Conservation (phyloP, 108 stramenopile genomes). For the Conticribra weissflogii region DNA sequence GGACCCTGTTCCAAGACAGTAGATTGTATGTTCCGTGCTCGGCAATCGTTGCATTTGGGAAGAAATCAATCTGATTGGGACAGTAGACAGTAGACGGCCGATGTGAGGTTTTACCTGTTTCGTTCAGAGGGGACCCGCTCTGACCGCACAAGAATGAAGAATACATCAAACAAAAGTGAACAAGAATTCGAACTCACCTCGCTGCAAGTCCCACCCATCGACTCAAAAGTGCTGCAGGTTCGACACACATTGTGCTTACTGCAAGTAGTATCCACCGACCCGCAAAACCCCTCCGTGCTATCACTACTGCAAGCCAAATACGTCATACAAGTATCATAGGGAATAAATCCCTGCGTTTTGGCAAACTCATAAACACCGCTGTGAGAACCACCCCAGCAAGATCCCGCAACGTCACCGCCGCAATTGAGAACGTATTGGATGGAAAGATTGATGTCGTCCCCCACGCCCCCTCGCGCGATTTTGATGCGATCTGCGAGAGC, state of each 20-base stretch:
- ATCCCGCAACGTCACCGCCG: slow-evolving; percentile 60
- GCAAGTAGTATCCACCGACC: slow-evolving; percentile 71
- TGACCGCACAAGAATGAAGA: no score
- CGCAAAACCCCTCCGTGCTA: slow-evolving; percentile 78
- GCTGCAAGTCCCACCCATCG: slow-evolving; percentile 33
- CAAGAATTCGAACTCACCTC: slow-evolving; percentile 18
- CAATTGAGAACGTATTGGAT: slow-evolving; percentile 89
- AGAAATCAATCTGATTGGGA: slow-evolving; percentile 50
- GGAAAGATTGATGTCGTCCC: slow-evolving; percentile 65
- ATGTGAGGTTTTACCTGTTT: slow-evolving; percentile 1
- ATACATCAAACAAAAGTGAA: slow-evolving; percentile 4
- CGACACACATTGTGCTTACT: slow-evolving; percentile 69
- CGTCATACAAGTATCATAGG: slow-evolving; percentile 85
- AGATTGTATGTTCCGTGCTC: slow-evolving; percentile 86
- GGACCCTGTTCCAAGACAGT: slow-evolving; percentile 50
- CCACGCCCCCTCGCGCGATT: slow-evolving; percentile 68
- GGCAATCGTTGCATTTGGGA: slow-evolving; percentile 86
- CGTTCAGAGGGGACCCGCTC: no score
- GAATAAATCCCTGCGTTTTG: slow-evolving; percentile 53
- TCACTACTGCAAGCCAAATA: slow-evolving; percentile 86
- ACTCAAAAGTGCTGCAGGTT: slow-evolving; percentile 62
- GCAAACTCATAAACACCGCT: slow-evolving; percentile 49
- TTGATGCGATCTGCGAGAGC: slow-evolving; percentile 90
- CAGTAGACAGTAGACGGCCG: neutral
- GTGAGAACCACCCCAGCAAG: slow-evolving; percentile 69